These are phyloP conservation scores for Trametes elegans DNA, from an alignment of 768 basidiomycete genomes.

Conservation along the genomic window DNA sequence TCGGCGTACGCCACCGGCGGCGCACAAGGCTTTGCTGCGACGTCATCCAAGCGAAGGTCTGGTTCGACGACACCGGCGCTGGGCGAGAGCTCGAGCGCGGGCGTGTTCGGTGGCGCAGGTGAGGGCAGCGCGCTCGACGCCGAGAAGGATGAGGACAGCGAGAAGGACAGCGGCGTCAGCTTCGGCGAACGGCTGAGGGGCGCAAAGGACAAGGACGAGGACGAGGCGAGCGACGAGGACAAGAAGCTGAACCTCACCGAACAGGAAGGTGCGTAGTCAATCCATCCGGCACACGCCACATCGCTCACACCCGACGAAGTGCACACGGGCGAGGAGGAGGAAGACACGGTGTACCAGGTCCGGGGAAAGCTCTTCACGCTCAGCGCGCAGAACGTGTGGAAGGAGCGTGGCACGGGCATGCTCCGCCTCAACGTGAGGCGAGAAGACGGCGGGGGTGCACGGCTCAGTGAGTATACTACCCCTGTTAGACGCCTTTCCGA, in stretches of 20 bases:
- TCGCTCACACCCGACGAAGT: slow-evolving; percentile 40
- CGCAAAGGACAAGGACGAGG: slow-evolving; percentile 54
- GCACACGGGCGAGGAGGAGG: slow-evolving; percentile 79
- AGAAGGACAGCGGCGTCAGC: slow-evolving; percentile 26
- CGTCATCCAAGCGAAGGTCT: slow-evolving; percentile 52
- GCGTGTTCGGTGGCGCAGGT: slow-evolving; percentile 9
- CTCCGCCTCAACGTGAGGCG: slow-evolving; percentile 66
- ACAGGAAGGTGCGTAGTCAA: slow-evolving; percentile 55
- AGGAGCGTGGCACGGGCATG: slow-evolving; percentile 72
- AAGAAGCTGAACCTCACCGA: slow-evolving; percentile 54
- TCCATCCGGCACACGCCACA: background rate
- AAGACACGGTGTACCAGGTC: slow-evolving; percentile 72
- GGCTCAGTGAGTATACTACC: slow-evolving; percentile 50
- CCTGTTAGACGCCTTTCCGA: slow-evolving; percentile 1
- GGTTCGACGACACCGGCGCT: slow-evolving; percentile 16
- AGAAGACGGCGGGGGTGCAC: slow-evolving; percentile 64
- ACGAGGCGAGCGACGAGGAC: slow-evolving; percentile 46
- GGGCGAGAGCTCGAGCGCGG: slow-evolving; percentile 23
- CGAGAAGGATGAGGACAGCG: slow-evolving; percentile 26
- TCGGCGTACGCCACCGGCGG: slow-evolving; percentile 55
- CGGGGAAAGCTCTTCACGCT: slow-evolving; percentile 74
- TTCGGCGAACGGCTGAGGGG: slow-evolving; percentile 72
- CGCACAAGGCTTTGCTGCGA: slow-evolving; percentile 45
- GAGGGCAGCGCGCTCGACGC: slow-evolving; percentile 7
- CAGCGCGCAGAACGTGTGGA: slow-evolving; percentile 61